phyloP scores from a whole-genome alignment of 2,329 filamentous ascomycete genomes.

The Penicillium sp. region DNA sequence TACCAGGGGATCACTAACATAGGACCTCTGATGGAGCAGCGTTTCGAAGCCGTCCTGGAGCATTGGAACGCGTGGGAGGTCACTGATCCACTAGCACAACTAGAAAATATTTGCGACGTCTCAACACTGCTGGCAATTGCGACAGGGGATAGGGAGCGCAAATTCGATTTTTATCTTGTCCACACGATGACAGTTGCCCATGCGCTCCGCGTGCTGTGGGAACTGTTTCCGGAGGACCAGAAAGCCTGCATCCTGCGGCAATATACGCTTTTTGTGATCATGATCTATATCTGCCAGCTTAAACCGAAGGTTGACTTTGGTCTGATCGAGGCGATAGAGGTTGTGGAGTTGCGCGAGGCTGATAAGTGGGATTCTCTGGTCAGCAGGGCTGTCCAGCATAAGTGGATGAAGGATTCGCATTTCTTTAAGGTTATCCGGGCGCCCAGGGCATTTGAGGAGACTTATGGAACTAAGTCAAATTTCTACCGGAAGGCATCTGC shows the following conservation, averaged over 20 bases:
- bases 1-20: conserved; percentile 11
- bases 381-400: neutral
- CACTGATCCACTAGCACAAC: neutral
- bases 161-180: conserved; percentile 12
- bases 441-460: conserved; percentile 28
- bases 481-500: conserved; percentile 51
- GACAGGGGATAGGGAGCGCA: neutral
- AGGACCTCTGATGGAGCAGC: neutral
- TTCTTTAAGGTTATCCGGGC: conserved; percentile 14
- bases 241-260: neutral
- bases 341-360: neutral
- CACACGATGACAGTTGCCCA: conserved; percentile 11
- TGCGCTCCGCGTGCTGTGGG: conserved; percentile 5
- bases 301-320: neutral
- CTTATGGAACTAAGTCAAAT: conserved; percentile 41
- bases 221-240: neutral
- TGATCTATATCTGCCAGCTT: conserved; percentile 12
- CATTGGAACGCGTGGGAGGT: conserved; percentile 14
- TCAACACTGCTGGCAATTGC: neutral
- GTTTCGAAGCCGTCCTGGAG: neutral
- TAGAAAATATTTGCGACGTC: conserved; percentile 9
- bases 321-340: neutral
- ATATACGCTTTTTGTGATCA: conserved; percentile 9
- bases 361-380: neutral
- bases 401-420: conserved; percentile 4